phyloP scores from a whole-genome alignment of 176 grass and related monocot genomes.

The Dendrocalamus sinicus region DNA sequence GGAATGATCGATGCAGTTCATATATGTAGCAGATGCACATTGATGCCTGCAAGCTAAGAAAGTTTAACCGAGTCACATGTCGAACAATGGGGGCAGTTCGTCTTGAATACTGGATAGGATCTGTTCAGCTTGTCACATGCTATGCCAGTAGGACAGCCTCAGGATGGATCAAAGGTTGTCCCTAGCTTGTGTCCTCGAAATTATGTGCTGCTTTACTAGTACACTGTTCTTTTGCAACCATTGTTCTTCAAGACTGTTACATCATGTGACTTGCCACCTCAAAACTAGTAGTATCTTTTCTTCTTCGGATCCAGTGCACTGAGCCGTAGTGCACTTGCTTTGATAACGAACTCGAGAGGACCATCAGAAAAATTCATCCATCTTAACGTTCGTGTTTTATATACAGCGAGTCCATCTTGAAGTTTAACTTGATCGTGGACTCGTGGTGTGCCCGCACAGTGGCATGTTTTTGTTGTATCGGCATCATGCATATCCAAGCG shows the following conservation, averaged over 20 bases:
- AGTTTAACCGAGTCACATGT: not conserved
- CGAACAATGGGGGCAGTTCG: not conserved
- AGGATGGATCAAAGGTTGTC: not conserved
- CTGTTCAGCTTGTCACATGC: constrained; percentile 22
- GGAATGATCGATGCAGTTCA: not conserved
- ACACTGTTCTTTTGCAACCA: not conserved
- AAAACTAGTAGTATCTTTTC: not conserved
- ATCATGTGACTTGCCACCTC: constrained; percentile 35
- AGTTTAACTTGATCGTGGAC: not conserved
- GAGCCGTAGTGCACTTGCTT: not conserved
- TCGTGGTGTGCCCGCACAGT: not conserved
- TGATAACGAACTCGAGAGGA: not conserved
- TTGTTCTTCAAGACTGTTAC: not conserved
- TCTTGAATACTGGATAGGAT: not conserved
- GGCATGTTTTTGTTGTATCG: not conserved
- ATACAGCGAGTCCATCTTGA: not conserved
- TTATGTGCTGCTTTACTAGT: not conserved
- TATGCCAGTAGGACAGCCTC: not conserved
- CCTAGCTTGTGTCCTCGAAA: not conserved
- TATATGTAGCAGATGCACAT: not conserved
- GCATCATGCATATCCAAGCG: not conserved
- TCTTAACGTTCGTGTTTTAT: not conserved
- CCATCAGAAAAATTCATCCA: not conserved
- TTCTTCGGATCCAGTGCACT: not conserved
- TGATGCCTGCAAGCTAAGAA: not conserved